A percentile compares a stretch with the other conserved stretches of the same genome.
These are phyloP conservation scores for Hypoxylon sp. DNA, from an alignment of 2,329 filamentous ascomycete genomes.

Conservation along the genomic window DNA sequence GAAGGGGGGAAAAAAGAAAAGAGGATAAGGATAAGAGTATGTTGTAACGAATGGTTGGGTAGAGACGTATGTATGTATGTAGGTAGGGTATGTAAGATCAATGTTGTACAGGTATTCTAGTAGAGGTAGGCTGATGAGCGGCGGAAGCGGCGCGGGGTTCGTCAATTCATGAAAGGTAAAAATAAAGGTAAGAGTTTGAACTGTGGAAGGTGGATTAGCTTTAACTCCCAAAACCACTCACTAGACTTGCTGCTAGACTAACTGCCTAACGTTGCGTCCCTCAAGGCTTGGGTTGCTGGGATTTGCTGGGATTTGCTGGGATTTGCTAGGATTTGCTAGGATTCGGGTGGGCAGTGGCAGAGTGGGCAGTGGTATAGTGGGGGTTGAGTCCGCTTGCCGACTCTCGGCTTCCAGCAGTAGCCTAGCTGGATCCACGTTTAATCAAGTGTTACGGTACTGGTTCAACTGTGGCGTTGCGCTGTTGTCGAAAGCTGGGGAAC, in stretches of 20 bases:
- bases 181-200: conserved; percentile 14
- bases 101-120: conserved; percentile 9
- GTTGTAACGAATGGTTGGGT: conserved; percentile 32
- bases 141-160: conserved; percentile 39
- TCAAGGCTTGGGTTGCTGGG: background rate
- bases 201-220: conserved; percentile 4
- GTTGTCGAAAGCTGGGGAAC: conserved; percentile 47
- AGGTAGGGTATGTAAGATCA: background rate
- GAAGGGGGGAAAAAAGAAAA: conserved; percentile 20
- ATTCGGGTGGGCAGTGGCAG: conserved; percentile 19
- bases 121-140: conserved; percentile 34
- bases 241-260: conserved; percentile 15
- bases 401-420: conserved; percentile 31
- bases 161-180: conserved; percentile 19
- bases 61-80: conserved; percentile 17
- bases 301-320: conserved; percentile 9
- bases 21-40: conserved; percentile 25
- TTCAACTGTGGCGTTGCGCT: conserved; percentile 35
- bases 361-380: conserved; percentile 19
- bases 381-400: conserved; percentile 38
- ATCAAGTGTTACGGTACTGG: conserved; percentile 30
- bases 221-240: background rate
- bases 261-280: conserved; percentile 21
- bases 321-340: background rate
- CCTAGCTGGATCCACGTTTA: conserved; percentile 24